Evolutionary conservation across 352 stramenopile genomes (phyloP).

Genomic region (Globisporangium solare): DNA sequence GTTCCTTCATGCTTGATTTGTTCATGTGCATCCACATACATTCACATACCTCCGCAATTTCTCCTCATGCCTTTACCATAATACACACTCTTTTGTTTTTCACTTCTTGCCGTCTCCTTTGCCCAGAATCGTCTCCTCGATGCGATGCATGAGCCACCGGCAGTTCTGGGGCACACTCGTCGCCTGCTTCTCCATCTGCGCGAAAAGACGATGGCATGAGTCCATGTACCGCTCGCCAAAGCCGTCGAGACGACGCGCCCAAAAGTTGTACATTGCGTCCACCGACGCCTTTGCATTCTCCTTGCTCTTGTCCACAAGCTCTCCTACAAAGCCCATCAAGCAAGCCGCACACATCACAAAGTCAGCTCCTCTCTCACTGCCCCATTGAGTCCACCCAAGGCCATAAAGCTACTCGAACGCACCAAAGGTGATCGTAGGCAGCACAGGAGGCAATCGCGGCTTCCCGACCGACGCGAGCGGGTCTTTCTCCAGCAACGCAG

Average conservation of each 20-base stretch:
- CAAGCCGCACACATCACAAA: neutral
- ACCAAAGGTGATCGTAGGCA: conserved; percentile 50
- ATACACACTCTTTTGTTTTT: neutral
- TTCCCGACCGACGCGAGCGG: conserved; percentile 40
- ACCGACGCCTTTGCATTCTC: conserved; percentile 51
- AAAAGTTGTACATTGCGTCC: conserved; percentile 67
- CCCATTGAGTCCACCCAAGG: neutral
- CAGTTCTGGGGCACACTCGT: conserved; percentile 36
- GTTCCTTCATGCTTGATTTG: no score
- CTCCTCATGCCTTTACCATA: neutral
- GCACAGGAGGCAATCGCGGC: conserved; percentile 31
- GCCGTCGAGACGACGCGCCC: conserved; percentile 55
- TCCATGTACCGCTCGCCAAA: conserved; percentile 65
- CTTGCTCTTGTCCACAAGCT: conserved; percentile 34
- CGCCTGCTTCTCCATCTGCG: conserved; percentile 65
- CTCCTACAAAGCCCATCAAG: conserved; percentile 15
- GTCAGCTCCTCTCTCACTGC: neutral
- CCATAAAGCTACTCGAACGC: neutral
- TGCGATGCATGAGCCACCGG: conserved; percentile 43
- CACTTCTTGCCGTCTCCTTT: conserved; percentile 20
- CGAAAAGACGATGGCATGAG: conserved; percentile 50
- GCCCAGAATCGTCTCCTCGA: conserved; percentile 31
- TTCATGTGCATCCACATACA: neutral
- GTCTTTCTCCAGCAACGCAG: conserved; percentile 40
- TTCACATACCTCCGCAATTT: neutral